Evolutionary conservation across 1,284 basidiomycete genomes (phyloP), one percentile per base, ranked within the genome.

Genomic region (Ceratorhiza oryzae-sativae): DNA sequence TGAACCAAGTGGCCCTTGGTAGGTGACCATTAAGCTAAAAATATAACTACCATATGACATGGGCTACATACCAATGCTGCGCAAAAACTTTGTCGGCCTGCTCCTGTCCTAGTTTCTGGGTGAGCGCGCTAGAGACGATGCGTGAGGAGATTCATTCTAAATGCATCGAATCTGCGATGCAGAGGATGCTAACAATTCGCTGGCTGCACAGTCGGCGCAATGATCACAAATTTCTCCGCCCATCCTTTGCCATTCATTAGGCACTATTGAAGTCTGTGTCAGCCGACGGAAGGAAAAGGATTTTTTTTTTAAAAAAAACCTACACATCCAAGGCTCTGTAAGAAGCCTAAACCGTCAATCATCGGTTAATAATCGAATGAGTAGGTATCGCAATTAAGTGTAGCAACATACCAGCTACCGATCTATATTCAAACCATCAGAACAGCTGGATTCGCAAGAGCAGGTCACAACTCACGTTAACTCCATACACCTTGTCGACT

Each of bases 1-100:
- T 90, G 78, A 93, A 91, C 91, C 91, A 93, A 1, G 86, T 86
- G 8, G 83, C 76, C 90, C 87, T 88, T 56, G 18, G n/a, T n/a
- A n/a, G 58, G 39, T 30, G 58, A 36, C 23, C n/a, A n/a, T n/a
- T 39, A 39, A 13, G 36, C 36, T 39, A 13, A 39, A 13, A 39
- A 39, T 39, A n/a, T n/a, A n/a, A n/a, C n/a, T n/a, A n/a, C n/a
- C n/a, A n/a, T n/a, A n/a, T n/a, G n/a, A n/a, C n/a, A 39, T 13
- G 13, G 13, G 13, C 36, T 39, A 77, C 79, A 23, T 76, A 87
- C 89, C 90, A 92, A 75, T 92, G 91, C 45, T 83, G 73, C 20
- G 85, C 81, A 75, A 93, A 90, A 18, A 77, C 85, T 12, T 78
- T 71, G 74, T 92, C 88, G 2, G 86, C 90, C 0, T 83, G 86